Evolutionary conservation across 306 rosid genomes (phyloP).

Genomic region (Medicago arabica): DNA sequence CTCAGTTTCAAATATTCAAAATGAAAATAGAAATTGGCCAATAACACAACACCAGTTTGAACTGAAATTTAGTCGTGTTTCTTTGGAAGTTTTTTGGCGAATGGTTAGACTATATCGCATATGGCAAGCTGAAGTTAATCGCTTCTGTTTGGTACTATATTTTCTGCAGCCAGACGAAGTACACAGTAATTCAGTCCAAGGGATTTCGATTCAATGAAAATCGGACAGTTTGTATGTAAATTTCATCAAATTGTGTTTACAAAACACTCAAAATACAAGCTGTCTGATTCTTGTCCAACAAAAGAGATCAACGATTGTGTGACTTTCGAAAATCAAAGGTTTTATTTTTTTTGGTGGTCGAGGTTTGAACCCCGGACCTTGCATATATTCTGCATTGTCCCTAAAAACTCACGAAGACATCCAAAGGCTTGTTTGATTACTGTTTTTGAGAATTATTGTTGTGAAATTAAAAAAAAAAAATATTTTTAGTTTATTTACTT

Average conservation of each 20-base stretch:
- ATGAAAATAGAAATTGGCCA: constrained; percentile 61
- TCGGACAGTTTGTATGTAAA: background rate
- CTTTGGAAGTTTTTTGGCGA: constrained; percentile 13
- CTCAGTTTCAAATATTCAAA: constrained; percentile 52
- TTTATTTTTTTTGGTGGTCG: no score
- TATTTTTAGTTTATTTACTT: no score
- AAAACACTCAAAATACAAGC: background rate
- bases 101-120: background rate
- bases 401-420: no score
- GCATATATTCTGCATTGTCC: no score
- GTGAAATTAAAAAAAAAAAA: no score
- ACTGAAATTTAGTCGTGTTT: constrained; percentile 33
- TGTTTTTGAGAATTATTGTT: background rate
- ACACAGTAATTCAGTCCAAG: background rate
- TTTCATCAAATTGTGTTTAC: background rate
- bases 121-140: background rate
- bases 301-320: background rate
- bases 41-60: constrained; percentile 64
- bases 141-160: background rate
- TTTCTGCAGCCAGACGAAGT: background rate
- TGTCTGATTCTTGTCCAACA: background rate
- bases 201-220: background rate
- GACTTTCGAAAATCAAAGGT: background rate
- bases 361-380: no score
- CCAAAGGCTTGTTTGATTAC: background rate